Percentiles rank a stretch among this genome's conserved stretches.
phyloP scores from a whole-genome alignment of 2,329 filamentous ascomycete species.

The Zymoseptoria tritici region DNA sequence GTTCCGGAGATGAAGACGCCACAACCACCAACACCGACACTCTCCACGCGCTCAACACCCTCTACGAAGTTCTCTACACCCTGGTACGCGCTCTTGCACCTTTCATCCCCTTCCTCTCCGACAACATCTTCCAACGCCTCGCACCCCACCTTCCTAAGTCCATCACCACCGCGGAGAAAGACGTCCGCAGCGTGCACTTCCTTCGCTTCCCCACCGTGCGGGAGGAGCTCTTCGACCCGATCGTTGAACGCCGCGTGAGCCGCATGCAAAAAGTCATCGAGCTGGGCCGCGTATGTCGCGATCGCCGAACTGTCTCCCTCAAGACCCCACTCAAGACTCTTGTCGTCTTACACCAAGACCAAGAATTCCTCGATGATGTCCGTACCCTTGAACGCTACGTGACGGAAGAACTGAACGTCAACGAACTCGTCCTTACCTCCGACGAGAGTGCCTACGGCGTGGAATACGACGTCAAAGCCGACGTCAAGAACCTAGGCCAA shows the following conservation, averaged over 20 bases:
- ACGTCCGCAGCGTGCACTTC: slow-evolving; percentile 86
- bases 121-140: slow-evolving; percentile 84
- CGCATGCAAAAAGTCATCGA: slow-evolving; percentile 97
- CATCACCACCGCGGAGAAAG: slow-evolving; percentile 54
- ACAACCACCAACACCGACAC: slow-evolving; percentile 73
- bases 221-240: slow-evolving; percentile 77
- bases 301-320: slow-evolving; percentile 73
- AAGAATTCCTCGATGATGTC: slow-evolving; percentile 78
- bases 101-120: slow-evolving; percentile 91
- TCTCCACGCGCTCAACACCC: slow-evolving; percentile 79
- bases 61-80: slow-evolving; percentile 89
- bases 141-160: slow-evolving; percentile 72
- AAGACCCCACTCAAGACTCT: slow-evolving; percentile 89
- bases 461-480: slow-evolving; percentile 79
- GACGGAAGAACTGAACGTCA: slow-evolving; percentile 82
- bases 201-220: slow-evolving; percentile 81
- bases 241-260: slow-evolving; percentile 75
- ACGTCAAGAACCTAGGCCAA: slow-evolving; percentile 92
- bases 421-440: slow-evolving; percentile 72
- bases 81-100: slow-evolving; percentile 82
- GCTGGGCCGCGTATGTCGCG: slow-evolving; percentile 75
- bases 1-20: slow-evolving; percentile 40
- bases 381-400: slow-evolving; percentile 82
- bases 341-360: slow-evolving; percentile 77
- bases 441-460: slow-evolving; percentile 91